A percentile compares a stretch with the other conserved stretches of the same genome.
phyloP scores from a whole-genome alignment of 2,329 filamentous ascomycete species.

The Gyromitra esculenta region DNA sequence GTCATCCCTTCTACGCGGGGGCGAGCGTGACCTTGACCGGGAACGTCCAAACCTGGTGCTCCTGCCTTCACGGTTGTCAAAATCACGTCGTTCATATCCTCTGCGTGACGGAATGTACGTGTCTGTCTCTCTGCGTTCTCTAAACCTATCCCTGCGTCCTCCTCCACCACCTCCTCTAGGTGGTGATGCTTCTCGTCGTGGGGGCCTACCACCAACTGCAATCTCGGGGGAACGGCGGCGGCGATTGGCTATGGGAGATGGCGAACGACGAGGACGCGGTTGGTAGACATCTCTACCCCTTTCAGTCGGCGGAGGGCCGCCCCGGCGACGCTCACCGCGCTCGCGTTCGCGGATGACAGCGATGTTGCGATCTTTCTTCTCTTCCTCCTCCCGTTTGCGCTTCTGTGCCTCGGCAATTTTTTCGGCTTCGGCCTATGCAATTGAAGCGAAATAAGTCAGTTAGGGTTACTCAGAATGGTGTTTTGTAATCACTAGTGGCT shows the following conservation, averaged over 20 bases:
- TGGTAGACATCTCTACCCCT: conserved; percentile 65
- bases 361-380: conserved; percentile 76
- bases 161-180: conserved; percentile 45
- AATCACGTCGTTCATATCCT: conserved; percentile 57
- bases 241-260: conserved; percentile 34
- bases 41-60: conserved; percentile 60
- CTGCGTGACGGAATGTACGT: conserved; percentile 59
- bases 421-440: conserved; percentile 77
- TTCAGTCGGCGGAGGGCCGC: conserved; percentile 62
- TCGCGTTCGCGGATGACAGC: conserved; percentile 74
- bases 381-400: conserved; percentile 75
- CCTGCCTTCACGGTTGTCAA: conserved; percentile 60
- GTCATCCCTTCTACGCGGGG: conserved; percentile 57
- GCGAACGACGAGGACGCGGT: conserved; percentile 36
- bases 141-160: conserved; percentile 62
- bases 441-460: conserved; percentile 31
- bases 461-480: conserved; percentile 15
- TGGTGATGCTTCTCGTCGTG: conserved; percentile 60
- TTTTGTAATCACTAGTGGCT: conserved; percentile 28
- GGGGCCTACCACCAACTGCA: conserved; percentile 49
- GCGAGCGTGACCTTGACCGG: conserved; percentile 57
- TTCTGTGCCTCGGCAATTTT: conserved; percentile 80
- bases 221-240: conserved; percentile 48
- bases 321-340: conserved; percentile 65
- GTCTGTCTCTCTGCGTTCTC: conserved; percentile 60